Base-by-base conservation (phyloP, 371 early-diverging fungal genomes). In the Haplosporangium sp. region DNA sequence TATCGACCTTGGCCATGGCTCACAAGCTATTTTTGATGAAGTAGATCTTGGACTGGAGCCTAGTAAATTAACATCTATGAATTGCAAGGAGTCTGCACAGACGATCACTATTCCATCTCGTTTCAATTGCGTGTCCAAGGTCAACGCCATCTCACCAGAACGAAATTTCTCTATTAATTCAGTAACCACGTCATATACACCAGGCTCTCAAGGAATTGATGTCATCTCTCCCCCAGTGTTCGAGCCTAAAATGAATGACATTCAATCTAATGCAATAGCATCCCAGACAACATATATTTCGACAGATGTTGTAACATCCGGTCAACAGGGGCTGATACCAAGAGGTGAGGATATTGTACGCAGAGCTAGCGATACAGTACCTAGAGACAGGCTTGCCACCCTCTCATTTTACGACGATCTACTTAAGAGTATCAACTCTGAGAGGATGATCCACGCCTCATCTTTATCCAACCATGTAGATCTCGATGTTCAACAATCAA, bases 381-480 rank as follows among this genome's bases (percentile, higher is more conserved):
- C 67, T 35, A 47, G 58, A 13, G 62, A 38, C 47, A 20, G 71
- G 37, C 55, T 64, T 7, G 44, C 74, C 0, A 42, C 67, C 38
- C 71, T 78, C 2, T 70, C 74, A 0, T 74, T 74, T 19, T 78
- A 78, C 37, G 79, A 78, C 20, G 79, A 78, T 39, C 38, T 78
- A 4, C 69, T 78, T 8, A 70, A 67, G 48, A 78, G 61, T 37
- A 78, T 78, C 52, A 69, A 8, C 44, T 61, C 67, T 3, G 79
- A 78, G 47, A 39, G 71, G 15, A 69, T 73, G 67, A 70, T 78
- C 39, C 67, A 73, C 15, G 57, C 69, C 0, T 20, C 71, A 0
- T 56, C 71, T 34, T n/a, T 71, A 13, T 71, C 64, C 48, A 65
- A 72, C 34, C 61, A 65, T 34, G 40, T 50, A 6, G 8, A 38